Percentiles rank a stretch among this genome's conserved stretches.
phyloP scores from a whole-genome alignment of 805 yeast genomes.

The Saccharomycopsis sp. region DNA sequence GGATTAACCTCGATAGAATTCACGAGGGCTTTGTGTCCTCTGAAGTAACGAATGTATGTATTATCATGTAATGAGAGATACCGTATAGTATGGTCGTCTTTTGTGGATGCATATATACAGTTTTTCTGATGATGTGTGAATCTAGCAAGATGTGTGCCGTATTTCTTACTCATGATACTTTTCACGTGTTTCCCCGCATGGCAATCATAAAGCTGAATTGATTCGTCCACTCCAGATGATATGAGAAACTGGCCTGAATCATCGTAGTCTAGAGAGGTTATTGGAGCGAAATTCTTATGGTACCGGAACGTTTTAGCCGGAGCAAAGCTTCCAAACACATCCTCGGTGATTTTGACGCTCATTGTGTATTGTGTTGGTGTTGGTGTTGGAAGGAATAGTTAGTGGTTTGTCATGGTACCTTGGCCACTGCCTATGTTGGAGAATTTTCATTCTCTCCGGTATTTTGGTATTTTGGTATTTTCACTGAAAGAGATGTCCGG shows the following conservation, averaged over 20 bases:
- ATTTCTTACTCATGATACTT: constrained; percentile 76
- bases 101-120: constrained; percentile 80
- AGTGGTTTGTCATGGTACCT: too few species aligned
- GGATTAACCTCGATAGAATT: constrained; percentile 70
- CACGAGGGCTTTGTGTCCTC: constrained; percentile 80
- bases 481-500: neutral
- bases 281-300: constrained; percentile 43
- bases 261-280: constrained; percentile 72
- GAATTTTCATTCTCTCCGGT: too few species aligned
- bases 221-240: constrained; percentile 73
- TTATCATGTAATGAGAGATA: constrained; percentile 72
- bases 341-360: constrained; percentile 26
- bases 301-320: constrained; percentile 46
- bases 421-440: too few species aligned
- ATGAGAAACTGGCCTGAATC: constrained; percentile 74
- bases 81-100: constrained; percentile 68
- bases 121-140: constrained; percentile 71
- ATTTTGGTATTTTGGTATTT: neutral
- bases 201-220: constrained; percentile 79
- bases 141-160: constrained; percentile 82
- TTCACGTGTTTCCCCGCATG: constrained; percentile 58
- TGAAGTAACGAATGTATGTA: constrained; percentile 75
- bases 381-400: too few species aligned
- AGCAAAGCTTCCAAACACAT: constrained; percentile 27
- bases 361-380: constrained; percentile 13